Evolutionary conservation across 441 rosid species (phyloP), one percentile per base, ranked within the genome.

Genomic region (Gossypium trilobum): DNA sequence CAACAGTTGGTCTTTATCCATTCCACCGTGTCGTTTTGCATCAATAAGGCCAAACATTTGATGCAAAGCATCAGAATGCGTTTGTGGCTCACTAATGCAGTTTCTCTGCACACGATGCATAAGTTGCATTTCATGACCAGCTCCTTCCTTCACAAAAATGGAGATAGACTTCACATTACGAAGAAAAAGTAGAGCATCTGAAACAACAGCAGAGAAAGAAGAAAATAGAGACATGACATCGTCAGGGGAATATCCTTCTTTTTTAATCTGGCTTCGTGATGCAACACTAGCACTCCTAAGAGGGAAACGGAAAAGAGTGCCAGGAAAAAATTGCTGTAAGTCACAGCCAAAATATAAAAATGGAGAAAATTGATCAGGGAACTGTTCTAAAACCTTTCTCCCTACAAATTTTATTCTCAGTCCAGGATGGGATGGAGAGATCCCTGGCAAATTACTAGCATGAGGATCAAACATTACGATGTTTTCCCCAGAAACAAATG

Each of bases 401-500:
- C 99, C 97, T 3, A 77, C 88, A 84, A 88, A 95, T 78, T 90
- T 87, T 79, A 95, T 95, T 73, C 99, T 88, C 85, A 95, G 82
- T 67, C 99, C 99, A 69, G 99, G 99, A 81, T 95, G 97, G 61
- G 97, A 91, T 71, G 99, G 97, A 73, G 97, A 88, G 73, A 92
- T 91, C 68, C 99, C 99, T 25, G 99, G 99, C 82, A 95, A 88
- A 88, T 84, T 88, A 76, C 81, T 81, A 74, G 99, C 99, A 83
- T 95, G 99, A 63, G 99, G 99, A 87, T 95, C 99, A 87, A 95
- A 95, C 92, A 95, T 91, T 66, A 95, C 98, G 64, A 95, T 81
- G 78, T 95, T 95, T 81, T 95, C 99, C 77, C 99, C 99, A 63
- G 99, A 95, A 82, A 95, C 97, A 85, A 95, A 95, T 39, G 89